Evolutionary conservation across 179 eudicot species (phyloP), one percentile per base, ranked within the genome.

Genomic region (Beta lomatogona): DNA sequence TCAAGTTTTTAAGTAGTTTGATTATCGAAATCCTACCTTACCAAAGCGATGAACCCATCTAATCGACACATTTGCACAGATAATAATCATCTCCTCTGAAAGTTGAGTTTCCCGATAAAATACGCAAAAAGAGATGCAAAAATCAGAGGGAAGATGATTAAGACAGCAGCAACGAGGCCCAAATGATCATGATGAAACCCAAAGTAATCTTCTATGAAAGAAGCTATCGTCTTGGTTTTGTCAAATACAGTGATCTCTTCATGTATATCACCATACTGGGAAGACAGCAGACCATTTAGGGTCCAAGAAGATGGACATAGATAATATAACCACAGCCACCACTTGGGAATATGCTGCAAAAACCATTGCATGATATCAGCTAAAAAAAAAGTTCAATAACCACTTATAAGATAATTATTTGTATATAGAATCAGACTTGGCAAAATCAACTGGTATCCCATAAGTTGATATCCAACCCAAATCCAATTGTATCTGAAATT

Each of bases 311-410:
- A 86, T 11, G 97, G 96, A 61, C 78, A 78, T 50, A 90, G 31
- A 36, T 89, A 92, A 63, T 85, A 91, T 46, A 90, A 77, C 97
- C 97, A 93, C 2, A 89, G 21, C 97, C 97, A 93, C 94, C 94
- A 91, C 74, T 81, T 91, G 2, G 96, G 94, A 79, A 93, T 89
- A 57, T 88, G 89, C 97, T 93, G 92, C 86, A 79, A 63, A n/a
- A 3, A 55, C 57, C 69, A 65, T 11, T 50, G 52, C 79, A 77
- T 41, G 68, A 18, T 57, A 58, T 54, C 41, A 73, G 22, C 21
- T 59, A n/a, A n/a, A n/a, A n/a, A n/a, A n/a, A n/a, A 6, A 6
- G 46, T 53, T 10, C 53, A 73, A 46, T 41, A 6, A 3, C 12
- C 46, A 19, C 12, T 18, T 18, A 18, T 41, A 41, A 45, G 48